A percentile compares a stretch with the other conserved stretches of the same genome.
Conservation (phyloP, 1,284 basidiomycete species). For the Sphagnurus paluster region DNA sequence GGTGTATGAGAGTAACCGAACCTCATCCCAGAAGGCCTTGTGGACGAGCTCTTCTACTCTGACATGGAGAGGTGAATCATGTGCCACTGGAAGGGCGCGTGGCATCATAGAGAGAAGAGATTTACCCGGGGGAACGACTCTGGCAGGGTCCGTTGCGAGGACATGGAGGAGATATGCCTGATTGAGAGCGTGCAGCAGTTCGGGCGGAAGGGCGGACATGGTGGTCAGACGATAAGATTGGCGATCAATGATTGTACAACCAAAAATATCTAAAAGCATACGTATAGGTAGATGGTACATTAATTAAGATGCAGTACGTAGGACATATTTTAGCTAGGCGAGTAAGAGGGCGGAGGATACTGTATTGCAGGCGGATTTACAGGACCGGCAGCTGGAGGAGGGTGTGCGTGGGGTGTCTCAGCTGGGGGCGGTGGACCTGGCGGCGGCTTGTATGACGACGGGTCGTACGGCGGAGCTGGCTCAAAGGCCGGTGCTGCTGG, state of each 20-base stretch:
- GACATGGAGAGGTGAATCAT: slow-evolving; percentile 35
- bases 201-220: slow-evolving; percentile 22
- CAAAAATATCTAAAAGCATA: too few species aligned
- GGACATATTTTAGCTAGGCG: slow-evolving; percentile 7
- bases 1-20: slow-evolving; percentile 24
- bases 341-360: slow-evolving; percentile 17
- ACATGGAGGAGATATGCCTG: slow-evolving; percentile 63
- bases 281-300: background rate
- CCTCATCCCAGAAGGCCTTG: slow-evolving; percentile 73
- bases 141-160: slow-evolving; percentile 56
- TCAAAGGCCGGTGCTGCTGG: slow-evolving; percentile 1
- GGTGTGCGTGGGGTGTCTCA: background rate
- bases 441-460: background rate
- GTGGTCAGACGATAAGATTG: slow-evolving; percentile 1
- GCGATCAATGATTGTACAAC: background rate
- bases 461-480: slow-evolving; percentile 17
- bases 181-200: slow-evolving; percentile 54
- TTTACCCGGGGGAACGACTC: slow-evolving; percentile 66
- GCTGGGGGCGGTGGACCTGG: background rate
- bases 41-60: slow-evolving; percentile 57
- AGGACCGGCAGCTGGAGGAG: background rate
- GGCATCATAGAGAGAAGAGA: slow-evolving; percentile 64
- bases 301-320: background rate
- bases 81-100: slow-evolving; percentile 27
- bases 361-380: slow-evolving; percentile 2